Percentiles rank a stretch among this genome's conserved stretches.
These are phyloP conservation scores for Rickenella mellea DNA, from an alignment of 768 basidiomycete genomes.

Conservation along the genomic window DNA sequence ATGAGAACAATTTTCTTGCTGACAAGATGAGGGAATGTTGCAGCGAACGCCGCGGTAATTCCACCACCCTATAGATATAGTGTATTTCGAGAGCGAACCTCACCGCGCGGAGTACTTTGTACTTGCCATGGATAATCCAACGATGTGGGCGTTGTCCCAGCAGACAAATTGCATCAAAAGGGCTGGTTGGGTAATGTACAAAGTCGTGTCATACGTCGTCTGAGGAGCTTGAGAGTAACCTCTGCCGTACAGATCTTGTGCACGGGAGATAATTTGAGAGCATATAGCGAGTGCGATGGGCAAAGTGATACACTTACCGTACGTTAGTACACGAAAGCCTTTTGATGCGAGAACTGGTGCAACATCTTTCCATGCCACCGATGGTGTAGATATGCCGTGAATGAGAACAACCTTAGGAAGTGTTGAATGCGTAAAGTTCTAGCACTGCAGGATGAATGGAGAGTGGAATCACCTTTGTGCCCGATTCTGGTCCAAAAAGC, in stretches of 20 bases:
- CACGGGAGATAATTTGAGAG: neutral
- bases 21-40: slow-evolving; percentile 13
- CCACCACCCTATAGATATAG: slow-evolving; percentile 10
- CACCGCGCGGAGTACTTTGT: neutral
- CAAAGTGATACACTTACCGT: slow-evolving; percentile 4
- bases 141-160: slow-evolving; percentile 11
- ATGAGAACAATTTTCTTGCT: slow-evolving; percentile 12
- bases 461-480: slow-evolving; percentile 8
- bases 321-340: slow-evolving; percentile 13
- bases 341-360: slow-evolving; percentile 1
- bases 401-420: slow-evolving; percentile 12
- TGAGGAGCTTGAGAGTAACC: slow-evolving; percentile 16
- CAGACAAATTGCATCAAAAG: slow-evolving; percentile 13
- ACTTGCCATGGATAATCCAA: slow-evolving; percentile 15
- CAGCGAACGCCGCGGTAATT: slow-evolving; percentile 13
- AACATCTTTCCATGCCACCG: slow-evolving; percentile 6
- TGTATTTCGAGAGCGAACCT: neutral
- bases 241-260: slow-evolving; percentile 13
- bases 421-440: neutral
- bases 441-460: neutral
- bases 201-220: slow-evolving; percentile 5
- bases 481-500: slow-evolving; percentile 11
- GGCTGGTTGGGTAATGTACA: slow-evolving; percentile 14
- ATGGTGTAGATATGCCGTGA: slow-evolving; percentile 11
- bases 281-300: neutral